Percentiles rank a stretch among this genome's conserved stretches.
Evolutionary conservation across 2,329 filamentous ascomycete species (phyloP).

Genomic region (Phaeosphaeriaceae sp.): DNA sequence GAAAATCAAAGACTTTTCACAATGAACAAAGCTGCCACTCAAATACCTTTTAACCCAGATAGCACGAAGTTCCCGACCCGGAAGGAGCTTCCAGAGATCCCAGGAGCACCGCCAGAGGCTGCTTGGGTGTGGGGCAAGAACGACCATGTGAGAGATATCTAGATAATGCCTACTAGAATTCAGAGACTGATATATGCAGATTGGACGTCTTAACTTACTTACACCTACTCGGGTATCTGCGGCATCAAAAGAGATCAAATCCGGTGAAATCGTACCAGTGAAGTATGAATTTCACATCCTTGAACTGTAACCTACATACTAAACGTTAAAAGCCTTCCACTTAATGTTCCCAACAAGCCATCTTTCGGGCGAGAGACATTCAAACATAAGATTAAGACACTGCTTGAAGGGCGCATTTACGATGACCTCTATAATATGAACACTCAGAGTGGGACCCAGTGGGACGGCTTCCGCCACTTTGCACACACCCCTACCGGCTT

Average conservation of each 20-base stretch:
- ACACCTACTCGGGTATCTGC: constrained; percentile 62
- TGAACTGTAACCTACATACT: background rate
- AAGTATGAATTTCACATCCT: constrained; percentile 52
- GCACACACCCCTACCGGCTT: constrained; percentile 47
- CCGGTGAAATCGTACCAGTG: constrained; percentile 62
- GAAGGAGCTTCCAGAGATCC: constrained; percentile 59
- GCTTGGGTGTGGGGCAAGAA: constrained; percentile 68
- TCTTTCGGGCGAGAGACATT: constrained; percentile 61
- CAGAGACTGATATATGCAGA: no score
- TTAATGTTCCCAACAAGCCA: constrained; percentile 60
- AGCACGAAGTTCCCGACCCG: constrained; percentile 59
- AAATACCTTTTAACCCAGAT: constrained; percentile 62
- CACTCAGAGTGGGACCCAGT: constrained; percentile 54
- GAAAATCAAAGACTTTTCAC: constrained; percentile 55
- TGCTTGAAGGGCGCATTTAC: constrained; percentile 46
- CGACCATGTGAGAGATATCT: constrained; percentile 51
- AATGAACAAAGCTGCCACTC: constrained; percentile 54
- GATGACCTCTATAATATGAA: constrained; percentile 54
- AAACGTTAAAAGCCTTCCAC: constrained; percentile 52
- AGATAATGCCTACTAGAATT: no score
- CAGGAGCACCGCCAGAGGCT: constrained; percentile 60
- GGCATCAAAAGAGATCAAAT: constrained; percentile 60
- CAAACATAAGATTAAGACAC: constrained; percentile 60
- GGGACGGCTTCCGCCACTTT: constrained; percentile 55
- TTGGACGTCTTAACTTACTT: constrained; percentile 62